Evolutionary conservation across 2,329 filamentous ascomycete species (phyloP), one percentile per base, ranked within the genome.

Genomic region (Penicillium sp.): DNA sequence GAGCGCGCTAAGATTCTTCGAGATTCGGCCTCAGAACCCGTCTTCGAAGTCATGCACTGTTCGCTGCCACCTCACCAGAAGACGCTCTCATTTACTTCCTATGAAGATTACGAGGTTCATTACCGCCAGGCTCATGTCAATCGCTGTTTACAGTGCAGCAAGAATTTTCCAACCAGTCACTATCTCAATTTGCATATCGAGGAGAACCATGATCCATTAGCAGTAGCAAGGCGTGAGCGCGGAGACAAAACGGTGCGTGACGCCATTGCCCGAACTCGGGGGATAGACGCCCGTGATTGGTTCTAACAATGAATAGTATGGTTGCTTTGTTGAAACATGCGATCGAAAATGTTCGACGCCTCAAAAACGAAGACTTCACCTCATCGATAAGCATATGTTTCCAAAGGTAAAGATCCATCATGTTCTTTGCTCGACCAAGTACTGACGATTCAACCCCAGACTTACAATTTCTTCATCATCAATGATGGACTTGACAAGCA

Each of bases 301-400:
- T 30, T 29, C 10, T 26, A n/a, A 35, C 9, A n/a, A 6, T 27
- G 12, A 6, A 5, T 42, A 92, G 80, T 95, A 84, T 64, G 80
- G 79, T 4, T 98, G 92, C 67, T 93, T 96, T 55, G 80, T 95
- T 5, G 84, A 95, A 57, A 81, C 75, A 32, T 98, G 92, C 62
- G 85, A 92, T 42, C 78, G 84, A 49, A 81, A 87, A 59, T 95
- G 89, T 66, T 79, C 77, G 38, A 88, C 85, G 3, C 80, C 84
- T 18, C 80, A 85, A 55, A 96, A 95, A 65, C 78, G 92, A 30
- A 76, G 85, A 22, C 78, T 86, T 60, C 90, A 98, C 69, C 73
- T 95, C 49, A 86, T 95, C 50, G 89, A 95, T 70, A 95, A 95
- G 67, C 92, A 98, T 64, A 76, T 82, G 67, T 98, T 92, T 58